phyloP scores from a whole-genome alignment of 2,329 filamentous ascomycete genomes.

The Colletotrichum cuscutae region DNA sequence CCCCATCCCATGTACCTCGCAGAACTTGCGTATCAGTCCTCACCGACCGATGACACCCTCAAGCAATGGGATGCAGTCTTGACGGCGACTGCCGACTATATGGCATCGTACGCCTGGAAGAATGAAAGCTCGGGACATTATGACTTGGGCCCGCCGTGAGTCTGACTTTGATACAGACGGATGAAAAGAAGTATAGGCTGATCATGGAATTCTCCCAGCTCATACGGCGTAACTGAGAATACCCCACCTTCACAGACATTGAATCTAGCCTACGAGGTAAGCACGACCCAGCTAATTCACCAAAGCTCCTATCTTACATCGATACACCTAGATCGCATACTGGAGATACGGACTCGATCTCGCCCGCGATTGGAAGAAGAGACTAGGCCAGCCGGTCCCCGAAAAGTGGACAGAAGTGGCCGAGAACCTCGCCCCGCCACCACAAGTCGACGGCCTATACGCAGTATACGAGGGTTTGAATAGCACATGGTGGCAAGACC shows the following conservation, averaged over 20 bases:
- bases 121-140: constrained; percentile 62
- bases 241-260: constrained; percentile 65
- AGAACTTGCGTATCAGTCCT: constrained; percentile 51
- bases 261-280: constrained; percentile 67
- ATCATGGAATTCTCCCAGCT: constrained; percentile 33
- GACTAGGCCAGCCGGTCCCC: constrained; percentile 55
- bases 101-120: constrained; percentile 67
- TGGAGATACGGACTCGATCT: constrained; percentile 69
- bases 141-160: constrained; percentile 57
- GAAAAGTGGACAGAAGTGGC: constrained; percentile 58
- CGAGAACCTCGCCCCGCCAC: constrained; percentile 62
- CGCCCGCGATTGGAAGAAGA: constrained; percentile 62
- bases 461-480: constrained; percentile 64
- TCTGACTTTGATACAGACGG: background rate
- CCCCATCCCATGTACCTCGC: constrained; percentile 71
- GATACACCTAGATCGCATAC: constrained; percentile 54
- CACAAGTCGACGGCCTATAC: constrained; percentile 60
- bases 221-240: constrained; percentile 64
- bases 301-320: background rate
- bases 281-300: background rate
- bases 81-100: constrained; percentile 64
- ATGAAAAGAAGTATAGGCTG: background rate
- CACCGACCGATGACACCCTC: constrained; percentile 50
- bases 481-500: constrained; percentile 53
- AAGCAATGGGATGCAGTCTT: constrained; percentile 64